Evolutionary conservation across 2,329 filamentous ascomycete genomes (phyloP), one percentile per base, ranked within the genome.

Genomic region (Xylariaceae sp.): DNA sequence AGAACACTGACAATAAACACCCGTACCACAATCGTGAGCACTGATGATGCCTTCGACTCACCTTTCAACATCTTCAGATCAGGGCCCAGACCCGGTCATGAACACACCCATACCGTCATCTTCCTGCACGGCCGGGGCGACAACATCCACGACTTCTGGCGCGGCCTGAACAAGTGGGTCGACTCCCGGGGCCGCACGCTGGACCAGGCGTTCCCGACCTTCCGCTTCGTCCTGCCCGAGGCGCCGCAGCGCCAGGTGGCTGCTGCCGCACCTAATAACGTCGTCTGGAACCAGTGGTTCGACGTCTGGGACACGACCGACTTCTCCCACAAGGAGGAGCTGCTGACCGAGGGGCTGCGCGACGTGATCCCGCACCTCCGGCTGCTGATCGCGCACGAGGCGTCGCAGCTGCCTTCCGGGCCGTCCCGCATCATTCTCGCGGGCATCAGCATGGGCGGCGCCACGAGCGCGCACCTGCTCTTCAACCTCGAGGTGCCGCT

Each of bases 211-310:
- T 66, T 72, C 16, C 69, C 71, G 1, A 62, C 64, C 6, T 61
- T 72, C 50, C 62, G 66, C 26, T 74, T 67, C 65, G 68, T 74
- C 8, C 72, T 73, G 33, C 69, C 71, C 5, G 60, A 64, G 33
- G 65, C 69, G 2, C 62, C 62, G 5, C 24, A 53, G 31, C 53
- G 56, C 34, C 27, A 53, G 32, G 47, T 53, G 30, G 58, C 61
- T 33, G 35, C 41, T 40, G 18, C 41, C 31, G 48, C 52, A 31
- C 11, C 21, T n/a, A n/a, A n/a, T n/a, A n/a, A n/a, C 21, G 52
- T 57, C 9, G 49, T 48, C 3, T 48, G 48, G 40, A 59, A 63
- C 11, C 69, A 72, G 48, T 76, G 70, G 71, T 76, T 74, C 51
- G 70, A 76, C 47, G 60, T 71, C 13, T 69, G 62, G 59, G 64